These are phyloP conservation scores for Cucumis cinereus DNA, from an alignment of 306 rosid genomes.

Conservation along the genomic window DNA sequence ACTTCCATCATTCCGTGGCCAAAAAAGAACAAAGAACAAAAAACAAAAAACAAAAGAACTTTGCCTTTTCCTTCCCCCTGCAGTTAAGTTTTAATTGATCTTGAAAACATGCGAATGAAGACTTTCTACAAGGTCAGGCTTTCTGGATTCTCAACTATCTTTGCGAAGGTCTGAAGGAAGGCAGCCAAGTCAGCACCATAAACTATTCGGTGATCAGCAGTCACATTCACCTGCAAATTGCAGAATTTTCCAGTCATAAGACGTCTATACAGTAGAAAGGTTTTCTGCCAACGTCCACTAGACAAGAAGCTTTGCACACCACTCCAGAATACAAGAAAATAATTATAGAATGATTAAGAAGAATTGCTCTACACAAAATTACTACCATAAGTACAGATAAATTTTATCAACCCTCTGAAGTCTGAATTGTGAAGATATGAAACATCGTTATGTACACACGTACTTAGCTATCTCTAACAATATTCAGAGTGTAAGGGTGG, in stretches of 20 bases:
- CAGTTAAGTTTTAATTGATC: background rate
- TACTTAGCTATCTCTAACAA: background rate
- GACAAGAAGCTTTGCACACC: background rate
- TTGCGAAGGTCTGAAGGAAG: conserved; percentile 72
- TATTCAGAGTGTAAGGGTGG: background rate
- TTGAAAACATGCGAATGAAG: conserved; percentile 13
- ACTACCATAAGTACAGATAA: background rate
- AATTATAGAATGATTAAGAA: background rate
- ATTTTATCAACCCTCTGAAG: background rate
- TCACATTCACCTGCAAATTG: conserved; percentile 75
- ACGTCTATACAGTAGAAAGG: background rate
- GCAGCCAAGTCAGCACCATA: conserved; percentile 92
- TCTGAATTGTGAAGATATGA: background rate
- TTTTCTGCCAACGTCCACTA: background rate
- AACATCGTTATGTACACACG: background rate
- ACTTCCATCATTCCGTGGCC: conserved; percentile 5
- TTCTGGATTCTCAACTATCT: conserved; percentile 69
- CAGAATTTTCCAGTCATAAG: conserved; percentile 3
- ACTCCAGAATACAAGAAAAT: background rate
- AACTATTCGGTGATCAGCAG: conserved; percentile 80
- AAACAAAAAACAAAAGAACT: background rate
- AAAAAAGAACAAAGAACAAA: too few relatives aligned
- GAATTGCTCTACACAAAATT: background rate
- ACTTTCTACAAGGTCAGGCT: conserved; percentile 58
- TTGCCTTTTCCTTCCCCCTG: background rate